Conservation (phyloP, 192 early-diverging fungal genomes). For the Umbelopsis sp. region DNA sequence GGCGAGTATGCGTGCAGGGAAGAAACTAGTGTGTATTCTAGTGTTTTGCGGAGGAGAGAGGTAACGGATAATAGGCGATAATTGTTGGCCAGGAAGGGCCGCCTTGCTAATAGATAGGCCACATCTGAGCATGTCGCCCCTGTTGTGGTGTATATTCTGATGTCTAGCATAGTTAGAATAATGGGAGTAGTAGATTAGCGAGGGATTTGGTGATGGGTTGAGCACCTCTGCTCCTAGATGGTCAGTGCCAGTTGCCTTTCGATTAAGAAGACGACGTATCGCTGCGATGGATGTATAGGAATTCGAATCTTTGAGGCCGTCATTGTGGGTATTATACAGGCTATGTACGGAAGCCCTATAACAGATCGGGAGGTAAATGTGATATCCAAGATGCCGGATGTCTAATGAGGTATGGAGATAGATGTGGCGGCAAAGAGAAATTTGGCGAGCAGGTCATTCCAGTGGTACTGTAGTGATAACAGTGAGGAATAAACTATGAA, state of each 20-base stretch:
- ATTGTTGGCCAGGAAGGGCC: slow-evolving; percentile 3
- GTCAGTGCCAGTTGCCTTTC: slow-evolving; percentile 26
- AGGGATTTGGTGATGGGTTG: background rate
- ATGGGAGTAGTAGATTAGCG: background rate
- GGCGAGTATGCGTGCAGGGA: background rate
- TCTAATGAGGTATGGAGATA: too few species aligned
- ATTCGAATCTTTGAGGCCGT: too few species aligned
- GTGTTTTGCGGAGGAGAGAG: slow-evolving; percentile 20
- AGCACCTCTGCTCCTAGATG: slow-evolving; percentile 32
- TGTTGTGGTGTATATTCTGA: slow-evolving; percentile 17
- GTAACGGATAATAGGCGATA: slow-evolving; percentile 25
- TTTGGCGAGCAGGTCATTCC: too few species aligned
- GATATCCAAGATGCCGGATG: too few species aligned
- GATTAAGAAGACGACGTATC: background rate
- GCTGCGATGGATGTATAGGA: too few species aligned
- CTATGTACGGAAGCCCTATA: too few species aligned
- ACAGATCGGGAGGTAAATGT: too few species aligned
- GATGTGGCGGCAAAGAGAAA: too few species aligned
- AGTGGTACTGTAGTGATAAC: too few species aligned
- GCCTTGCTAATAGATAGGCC: slow-evolving; percentile 31
- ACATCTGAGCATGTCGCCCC: slow-evolving; percentile 26
- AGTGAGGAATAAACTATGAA: too few species aligned
- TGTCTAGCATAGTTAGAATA: slow-evolving; percentile 22
- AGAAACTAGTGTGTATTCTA: slow-evolving; percentile 18
- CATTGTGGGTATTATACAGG: too few species aligned